Evolutionary conservation across 2,329 filamentous ascomycete genomes (phyloP), one percentile per base, ranked within the genome.

Genomic region (Curvularia hawaiiensis): DNA sequence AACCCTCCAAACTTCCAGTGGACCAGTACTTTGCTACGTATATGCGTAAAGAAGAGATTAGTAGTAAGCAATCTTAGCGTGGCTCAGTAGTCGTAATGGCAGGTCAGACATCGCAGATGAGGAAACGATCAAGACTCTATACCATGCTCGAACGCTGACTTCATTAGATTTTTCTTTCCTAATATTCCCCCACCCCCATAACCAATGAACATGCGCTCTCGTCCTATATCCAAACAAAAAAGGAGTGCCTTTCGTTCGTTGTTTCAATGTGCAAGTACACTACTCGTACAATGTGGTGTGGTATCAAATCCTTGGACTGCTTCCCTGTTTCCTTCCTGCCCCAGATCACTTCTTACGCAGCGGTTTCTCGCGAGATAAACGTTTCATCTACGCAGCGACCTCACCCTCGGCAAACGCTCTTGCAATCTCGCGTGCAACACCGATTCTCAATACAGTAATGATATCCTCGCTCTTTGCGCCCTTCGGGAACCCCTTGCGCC

Each of bases 401-500:
- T 86, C 86, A 62, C 90, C 87, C 55, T 84, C 82, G 33, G 90
- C 76, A 88, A 89, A 92, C 52, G 88, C 79, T 68, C 82, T 84
- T 14, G 86, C 89, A 70, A 96, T 78, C 64, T 95, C 91, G 73
- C 84, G 86, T 14, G 91, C 90, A 69, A 97, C 75, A 2, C 88
- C 90, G 50, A 91, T 75, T 63, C 93, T 84, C 75, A 97, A 73
- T 62, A 88, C 84, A 62, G 83, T 82, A 58, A 97, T 77, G n/a
- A 97, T 81, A 61, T 94, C 90, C 47, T 82, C 82, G 0, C 87
- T 90, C 61, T 79, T 86, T 18, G 84, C 85, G 11, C 80, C 82
- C 30, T 84, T 83, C 10, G 79, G 73, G 45, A 91, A 78, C 1
- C 81, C 82, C 9, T 78, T 79, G 70, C 86, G 80, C 88, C 89